phyloP scores from a whole-genome alignment of 2,329 filamentous ascomycete genomes.

The Aspergillus luchuensis region DNA sequence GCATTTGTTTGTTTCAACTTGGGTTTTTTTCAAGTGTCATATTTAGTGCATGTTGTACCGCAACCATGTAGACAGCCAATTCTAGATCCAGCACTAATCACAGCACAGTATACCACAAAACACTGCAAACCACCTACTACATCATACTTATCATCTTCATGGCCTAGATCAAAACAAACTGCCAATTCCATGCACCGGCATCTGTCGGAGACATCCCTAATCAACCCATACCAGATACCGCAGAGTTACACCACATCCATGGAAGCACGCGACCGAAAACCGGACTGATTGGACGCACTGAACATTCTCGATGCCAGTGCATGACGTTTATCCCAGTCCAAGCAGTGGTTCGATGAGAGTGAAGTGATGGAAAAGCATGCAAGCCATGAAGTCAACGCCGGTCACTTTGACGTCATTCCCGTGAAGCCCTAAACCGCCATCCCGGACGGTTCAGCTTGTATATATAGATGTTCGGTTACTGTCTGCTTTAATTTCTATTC shows the following conservation, averaged over 20 bases:
- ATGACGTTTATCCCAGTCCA: background rate
- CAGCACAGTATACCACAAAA: background rate
- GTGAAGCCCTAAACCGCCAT: background rate
- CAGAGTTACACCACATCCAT: background rate
- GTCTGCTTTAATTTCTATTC: background rate
- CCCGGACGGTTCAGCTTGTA: background rate
- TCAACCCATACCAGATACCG: background rate
- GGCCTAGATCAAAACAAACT: background rate
- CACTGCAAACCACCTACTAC: background rate
- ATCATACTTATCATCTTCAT: background rate
- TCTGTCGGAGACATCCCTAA: too few relatives aligned
- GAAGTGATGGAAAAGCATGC: background rate
- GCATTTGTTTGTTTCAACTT: background rate
- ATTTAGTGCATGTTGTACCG: too few relatives aligned
- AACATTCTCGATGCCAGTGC: background rate
- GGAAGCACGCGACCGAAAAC: background rate
- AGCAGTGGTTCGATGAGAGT: background rate
- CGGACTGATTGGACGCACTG: background rate
- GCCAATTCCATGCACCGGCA: background rate
- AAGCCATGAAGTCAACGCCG: constrained; percentile 17
- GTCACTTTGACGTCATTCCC: constrained; percentile 28
- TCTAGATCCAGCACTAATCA: too few relatives aligned
- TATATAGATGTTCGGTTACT: background rate
- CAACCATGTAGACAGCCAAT: background rate
- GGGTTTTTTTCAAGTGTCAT: too few relatives aligned